These are phyloP conservation scores for Sugiyamaella mastotermitis DNA, from an alignment of 805 yeast species.

Conservation along the genomic window DNA sequence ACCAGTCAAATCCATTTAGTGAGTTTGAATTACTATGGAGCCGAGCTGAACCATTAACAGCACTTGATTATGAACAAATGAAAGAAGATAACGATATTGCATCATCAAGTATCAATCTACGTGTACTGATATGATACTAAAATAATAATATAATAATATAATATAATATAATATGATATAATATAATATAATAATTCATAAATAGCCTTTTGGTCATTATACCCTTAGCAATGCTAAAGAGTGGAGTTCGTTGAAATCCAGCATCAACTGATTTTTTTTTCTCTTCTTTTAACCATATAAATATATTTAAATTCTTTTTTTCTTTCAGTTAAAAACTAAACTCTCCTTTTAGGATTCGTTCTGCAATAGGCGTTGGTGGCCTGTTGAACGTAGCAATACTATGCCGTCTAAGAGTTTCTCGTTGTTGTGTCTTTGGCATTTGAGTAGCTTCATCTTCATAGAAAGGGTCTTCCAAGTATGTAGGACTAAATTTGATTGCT, in stretches of 20 bases:
- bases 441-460: conserved; percentile 6
- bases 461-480: conserved; percentile 10
- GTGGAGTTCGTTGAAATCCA: too few relatives aligned
- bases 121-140: too few relatives aligned
- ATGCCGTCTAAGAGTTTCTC: conserved; percentile 6
- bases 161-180: too few relatives aligned
- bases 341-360: conserved; percentile 31
- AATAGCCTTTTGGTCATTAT: too few relatives aligned
- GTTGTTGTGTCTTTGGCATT: not conserved
- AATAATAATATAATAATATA: too few relatives aligned
- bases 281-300: too few relatives aligned
- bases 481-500: conserved; percentile 23
- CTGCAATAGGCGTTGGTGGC: conserved; percentile 31
- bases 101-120: not conserved
- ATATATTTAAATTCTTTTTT: too few relatives aligned
- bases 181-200: too few relatives aligned
- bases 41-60: conserved; percentile 30
- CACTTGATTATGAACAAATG: conserved; percentile 45
- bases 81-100: conserved; percentile 52
- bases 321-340: conserved; percentile 21
- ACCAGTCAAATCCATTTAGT: conserved; percentile 37
- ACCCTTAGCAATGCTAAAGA: too few relatives aligned
- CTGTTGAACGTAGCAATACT: conserved; percentile 17
- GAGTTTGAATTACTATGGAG: conserved; percentile 48
- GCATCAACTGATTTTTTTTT: too few relatives aligned